These are phyloP conservation scores for Fusarium newnesense DNA, from an alignment of 2,329 filamentous ascomycete genomes.

Conservation along the genomic window DNA sequence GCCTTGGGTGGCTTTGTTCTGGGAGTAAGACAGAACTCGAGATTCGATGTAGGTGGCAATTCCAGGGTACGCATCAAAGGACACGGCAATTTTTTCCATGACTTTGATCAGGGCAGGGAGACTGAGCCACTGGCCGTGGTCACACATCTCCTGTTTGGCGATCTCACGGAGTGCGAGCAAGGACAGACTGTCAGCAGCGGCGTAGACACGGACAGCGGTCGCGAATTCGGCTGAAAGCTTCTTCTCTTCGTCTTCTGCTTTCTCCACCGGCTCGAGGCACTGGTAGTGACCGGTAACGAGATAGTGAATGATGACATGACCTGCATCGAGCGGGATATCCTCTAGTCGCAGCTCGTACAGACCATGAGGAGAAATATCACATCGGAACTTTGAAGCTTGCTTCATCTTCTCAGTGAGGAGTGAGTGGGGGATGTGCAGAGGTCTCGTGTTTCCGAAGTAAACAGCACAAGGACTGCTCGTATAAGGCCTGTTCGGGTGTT, in stretches of 20 bases:
- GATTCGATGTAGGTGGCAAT: background rate
- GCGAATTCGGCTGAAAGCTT: background rate
- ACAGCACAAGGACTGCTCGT: background rate
- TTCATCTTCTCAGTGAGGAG: background rate
- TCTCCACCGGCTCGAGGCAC: background rate
- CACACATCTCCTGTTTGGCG: background rate
- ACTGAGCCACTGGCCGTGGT: background rate
- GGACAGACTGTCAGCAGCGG: fast-evolving
- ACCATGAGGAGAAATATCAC: fast-evolving
- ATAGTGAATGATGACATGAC: constrained; percentile 22
- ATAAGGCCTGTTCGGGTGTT: background rate
- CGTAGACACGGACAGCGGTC: background rate
- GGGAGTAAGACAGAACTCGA: background rate
- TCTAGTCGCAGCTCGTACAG: background rate
- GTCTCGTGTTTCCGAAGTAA: background rate
- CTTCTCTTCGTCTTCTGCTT: fast-evolving
- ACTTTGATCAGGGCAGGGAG: background rate
- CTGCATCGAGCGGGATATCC: background rate
- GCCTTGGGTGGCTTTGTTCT: fast-evolving
- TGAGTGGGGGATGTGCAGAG: background rate
- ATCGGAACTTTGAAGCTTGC: fast-evolving
- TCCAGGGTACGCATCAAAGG: background rate
- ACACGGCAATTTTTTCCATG: background rate
- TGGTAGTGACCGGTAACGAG: constrained; percentile 2
- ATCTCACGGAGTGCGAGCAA: background rate